These are phyloP conservation scores for Pleurotus citrinopileatus DNA, from an alignment of 768 basidiomycete species.

Conservation along the genomic window DNA sequence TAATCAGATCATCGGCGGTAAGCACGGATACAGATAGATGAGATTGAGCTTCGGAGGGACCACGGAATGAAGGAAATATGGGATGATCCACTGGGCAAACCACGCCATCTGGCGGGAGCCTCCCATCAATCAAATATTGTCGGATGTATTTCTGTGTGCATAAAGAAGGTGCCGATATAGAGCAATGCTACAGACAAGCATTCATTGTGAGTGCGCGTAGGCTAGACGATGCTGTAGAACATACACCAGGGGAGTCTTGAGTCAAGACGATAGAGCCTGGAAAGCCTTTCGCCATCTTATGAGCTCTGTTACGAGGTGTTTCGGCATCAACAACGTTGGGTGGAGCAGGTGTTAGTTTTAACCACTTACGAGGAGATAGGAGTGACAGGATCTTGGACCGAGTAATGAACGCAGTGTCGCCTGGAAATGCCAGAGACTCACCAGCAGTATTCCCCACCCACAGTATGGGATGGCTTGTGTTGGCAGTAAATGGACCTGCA, in stretches of 20 bases:
- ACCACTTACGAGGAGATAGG: conserved; percentile 10
- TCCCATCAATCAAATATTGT: conserved; percentile 38
- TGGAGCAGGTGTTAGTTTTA: neutral
- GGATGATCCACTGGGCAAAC: conserved; percentile 31
- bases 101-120: conserved; percentile 35
- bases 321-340: neutral
- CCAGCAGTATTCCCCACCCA: conserved; percentile 40
- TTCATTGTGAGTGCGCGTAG: neutral
- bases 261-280: conserved; percentile 36
- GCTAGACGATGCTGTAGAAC: neutral
- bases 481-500: conserved; percentile 30
- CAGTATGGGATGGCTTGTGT: conserved; percentile 37
- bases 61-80: conserved; percentile 19
- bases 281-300: conserved; percentile 35
- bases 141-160: conserved; percentile 28
- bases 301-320: conserved; percentile 36
- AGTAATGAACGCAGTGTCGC: neutral
- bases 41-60: neutral
- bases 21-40: neutral
- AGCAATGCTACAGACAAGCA: conserved; percentile 16
- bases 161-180: conserved; percentile 17
- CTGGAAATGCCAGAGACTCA: neutral
- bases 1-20: neutral
- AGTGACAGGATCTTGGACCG: conserved; percentile 16
- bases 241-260: conserved; percentile 39